phyloP scores from a whole-genome alignment of 768 basidiomycete species.

The Boletus patriciae region DNA sequence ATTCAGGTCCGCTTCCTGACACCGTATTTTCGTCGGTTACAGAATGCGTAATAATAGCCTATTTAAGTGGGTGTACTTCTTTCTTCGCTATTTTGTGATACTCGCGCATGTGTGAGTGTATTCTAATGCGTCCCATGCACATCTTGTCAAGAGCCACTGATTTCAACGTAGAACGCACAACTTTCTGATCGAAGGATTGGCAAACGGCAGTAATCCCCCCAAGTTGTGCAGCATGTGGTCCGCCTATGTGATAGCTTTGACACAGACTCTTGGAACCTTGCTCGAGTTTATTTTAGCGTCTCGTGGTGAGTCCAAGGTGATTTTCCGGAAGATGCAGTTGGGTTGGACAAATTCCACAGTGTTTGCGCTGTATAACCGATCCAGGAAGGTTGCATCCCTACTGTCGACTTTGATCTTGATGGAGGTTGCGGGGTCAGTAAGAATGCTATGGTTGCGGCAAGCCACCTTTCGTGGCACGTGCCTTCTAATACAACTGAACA shows the following conservation, averaged over 20 bases:
- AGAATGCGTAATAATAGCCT: conserved; percentile 25
- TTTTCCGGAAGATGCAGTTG: background rate
- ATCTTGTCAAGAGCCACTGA: background rate
- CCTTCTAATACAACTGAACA: background rate
- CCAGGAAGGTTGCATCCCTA: conserved; percentile 8
- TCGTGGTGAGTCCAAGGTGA: conserved; percentile 10
- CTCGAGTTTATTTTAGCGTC: conserved; percentile 20
- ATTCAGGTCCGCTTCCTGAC: background rate
- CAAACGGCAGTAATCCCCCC: conserved; percentile 12
- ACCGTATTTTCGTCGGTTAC: background rate
- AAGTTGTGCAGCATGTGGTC: conserved; percentile 12
- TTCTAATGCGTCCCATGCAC: background rate
- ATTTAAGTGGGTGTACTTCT: conserved; percentile 34
- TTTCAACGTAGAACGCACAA: conserved; percentile 17
- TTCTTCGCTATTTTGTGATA: conserved; percentile 27
- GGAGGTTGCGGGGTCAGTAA: conserved; percentile 1
- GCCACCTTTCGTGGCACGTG: conserved; percentile 4
- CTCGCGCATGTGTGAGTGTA: conserved; percentile 21
- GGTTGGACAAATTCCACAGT: conserved; percentile 8
- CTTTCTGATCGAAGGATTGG: conserved; percentile 2
- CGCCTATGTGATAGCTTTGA: background rate
- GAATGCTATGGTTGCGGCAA: background rate
- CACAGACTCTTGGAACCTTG: conserved; percentile 9
- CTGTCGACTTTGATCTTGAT: conserved; percentile 3
- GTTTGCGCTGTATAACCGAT: conserved; percentile 22